Evolutionary conservation across 2,329 filamentous ascomycete species (phyloP).

Genomic region (Phoma sp.): DNA sequence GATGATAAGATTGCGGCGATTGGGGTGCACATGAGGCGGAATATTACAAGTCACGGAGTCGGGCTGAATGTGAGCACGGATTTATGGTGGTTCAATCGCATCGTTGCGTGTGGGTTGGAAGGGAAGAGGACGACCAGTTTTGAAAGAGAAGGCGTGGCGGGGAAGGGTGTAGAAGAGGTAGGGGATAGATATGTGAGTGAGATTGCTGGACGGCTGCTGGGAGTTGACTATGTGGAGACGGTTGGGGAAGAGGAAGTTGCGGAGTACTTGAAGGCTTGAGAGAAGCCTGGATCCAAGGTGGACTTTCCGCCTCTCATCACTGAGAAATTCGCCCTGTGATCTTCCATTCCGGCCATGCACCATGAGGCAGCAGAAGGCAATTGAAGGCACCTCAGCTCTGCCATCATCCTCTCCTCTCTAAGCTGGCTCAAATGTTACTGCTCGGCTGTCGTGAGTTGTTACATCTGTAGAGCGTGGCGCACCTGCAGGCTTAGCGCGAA

Average conservation of each 20-base stretch:
- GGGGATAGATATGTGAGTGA: conserved; percentile 50
- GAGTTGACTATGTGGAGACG: conserved; percentile 29
- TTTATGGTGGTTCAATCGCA: conserved; percentile 69
- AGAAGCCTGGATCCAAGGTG: neutral
- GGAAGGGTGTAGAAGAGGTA: conserved; percentile 46
- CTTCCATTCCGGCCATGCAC: too few species aligned
- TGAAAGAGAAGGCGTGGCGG: conserved; percentile 56
- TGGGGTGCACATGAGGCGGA: conserved; percentile 86
- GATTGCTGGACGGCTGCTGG: conserved; percentile 39
- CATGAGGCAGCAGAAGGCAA: too few species aligned
- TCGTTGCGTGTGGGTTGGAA: conserved; percentile 87
- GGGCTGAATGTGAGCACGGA: conserved; percentile 78
- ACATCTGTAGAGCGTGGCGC: neutral
- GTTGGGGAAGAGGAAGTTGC: conserved; percentile 23
- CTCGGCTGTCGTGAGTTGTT: neutral
- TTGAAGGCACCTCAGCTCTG: too few species aligned
- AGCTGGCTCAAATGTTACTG: too few species aligned
- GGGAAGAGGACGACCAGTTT: conserved; percentile 82
- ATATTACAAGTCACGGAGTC: conserved; percentile 83
- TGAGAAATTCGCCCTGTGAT: too few species aligned
- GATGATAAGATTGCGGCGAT: conserved; percentile 81
- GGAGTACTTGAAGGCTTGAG: conserved; percentile 10
- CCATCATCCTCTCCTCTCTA: too few species aligned
- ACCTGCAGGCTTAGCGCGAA: neutral
- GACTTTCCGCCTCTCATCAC: too few species aligned